phyloP scores from a whole-genome alignment of 2,329 filamentous ascomycete genomes.

The Fusarium sp. region DNA sequence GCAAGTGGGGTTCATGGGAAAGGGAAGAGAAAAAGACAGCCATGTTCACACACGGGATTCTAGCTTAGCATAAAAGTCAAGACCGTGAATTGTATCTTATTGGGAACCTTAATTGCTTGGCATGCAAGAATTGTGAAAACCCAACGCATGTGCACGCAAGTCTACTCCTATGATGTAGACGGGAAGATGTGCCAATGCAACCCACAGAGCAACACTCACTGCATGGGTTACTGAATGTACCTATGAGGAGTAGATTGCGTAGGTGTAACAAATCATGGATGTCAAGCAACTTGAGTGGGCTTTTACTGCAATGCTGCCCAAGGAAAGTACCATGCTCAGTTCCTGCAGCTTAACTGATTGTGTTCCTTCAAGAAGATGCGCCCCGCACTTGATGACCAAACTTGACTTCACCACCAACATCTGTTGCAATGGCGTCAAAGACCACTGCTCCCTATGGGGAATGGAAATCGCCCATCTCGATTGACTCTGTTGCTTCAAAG shows the following conservation, averaged over 20 bases:
- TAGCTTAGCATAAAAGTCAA: not conserved
- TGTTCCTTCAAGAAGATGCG: not conserved
- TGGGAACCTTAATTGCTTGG: not conserved
- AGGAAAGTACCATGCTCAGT: not conserved
- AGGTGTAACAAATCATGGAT: not conserved
- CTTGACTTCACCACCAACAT: slow-evolving; percentile 15
- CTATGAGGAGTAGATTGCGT: not conserved
- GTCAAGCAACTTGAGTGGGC: not conserved
- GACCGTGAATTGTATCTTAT: not conserved
- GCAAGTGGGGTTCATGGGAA: not conserved
- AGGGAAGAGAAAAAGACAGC: not conserved
- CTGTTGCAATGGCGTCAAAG: slow-evolving; percentile 14
- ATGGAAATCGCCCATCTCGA: slow-evolving; percentile 55
- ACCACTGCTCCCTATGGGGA: slow-evolving; percentile 50
- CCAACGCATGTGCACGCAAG: not conserved
- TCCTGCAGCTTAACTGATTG: not conserved
- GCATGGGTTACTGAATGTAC: not conserved
- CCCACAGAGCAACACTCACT: not conserved
- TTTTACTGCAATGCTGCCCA: not conserved
- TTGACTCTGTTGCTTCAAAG: slow-evolving; percentile 52
- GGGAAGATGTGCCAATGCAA: not conserved
- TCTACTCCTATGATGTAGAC: not conserved
- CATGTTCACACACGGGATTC: not conserved
- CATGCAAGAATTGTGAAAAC: not conserved
- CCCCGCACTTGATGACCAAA: slow-evolving; percentile 26